These are phyloP conservation scores for Magnolia sinica DNA, from an alignment of 164 flowering plant genomes.

Conservation along the genomic window DNA sequence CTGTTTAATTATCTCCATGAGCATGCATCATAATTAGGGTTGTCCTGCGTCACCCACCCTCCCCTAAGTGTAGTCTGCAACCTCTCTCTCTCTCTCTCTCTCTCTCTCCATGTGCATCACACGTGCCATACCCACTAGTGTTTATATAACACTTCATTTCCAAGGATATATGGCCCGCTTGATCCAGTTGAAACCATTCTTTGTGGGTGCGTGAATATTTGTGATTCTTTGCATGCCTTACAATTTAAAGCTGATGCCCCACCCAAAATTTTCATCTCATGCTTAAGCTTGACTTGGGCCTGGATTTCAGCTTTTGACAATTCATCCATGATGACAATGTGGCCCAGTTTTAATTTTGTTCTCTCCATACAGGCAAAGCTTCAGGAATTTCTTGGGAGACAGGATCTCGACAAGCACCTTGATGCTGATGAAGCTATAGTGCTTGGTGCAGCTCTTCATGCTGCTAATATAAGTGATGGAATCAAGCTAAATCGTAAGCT, in stretches of 20 bases:
- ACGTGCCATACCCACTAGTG: no score
- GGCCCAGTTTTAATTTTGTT: constrained; percentile 1
- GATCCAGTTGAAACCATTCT: no score
- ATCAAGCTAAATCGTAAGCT: constrained; percentile 92
- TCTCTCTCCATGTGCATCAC: no score
- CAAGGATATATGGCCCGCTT: no score
- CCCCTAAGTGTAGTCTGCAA: no score
- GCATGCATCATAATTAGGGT: no score
- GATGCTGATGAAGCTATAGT: constrained; percentile 99
- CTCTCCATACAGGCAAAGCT: constrained; percentile 62
- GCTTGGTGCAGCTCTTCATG: constrained; percentile 92
- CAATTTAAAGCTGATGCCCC: background rate
- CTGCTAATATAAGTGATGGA: constrained; percentile 99
- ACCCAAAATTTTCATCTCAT: background rate
- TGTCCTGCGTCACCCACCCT: no score
- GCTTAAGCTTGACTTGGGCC: background rate
- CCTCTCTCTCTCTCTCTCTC: no score
- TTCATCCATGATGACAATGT: background rate
- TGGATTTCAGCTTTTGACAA: background rate
- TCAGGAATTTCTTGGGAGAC: constrained; percentile 88
- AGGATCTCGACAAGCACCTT: constrained; percentile 83
- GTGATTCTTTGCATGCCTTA: no score
- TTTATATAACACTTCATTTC: no score
- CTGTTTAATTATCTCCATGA: no score
- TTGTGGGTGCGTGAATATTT: no score